Base-by-base conservation (phyloP, 2,329 filamentous ascomycete species). In the Pestalotiopsis sp. region DNA sequence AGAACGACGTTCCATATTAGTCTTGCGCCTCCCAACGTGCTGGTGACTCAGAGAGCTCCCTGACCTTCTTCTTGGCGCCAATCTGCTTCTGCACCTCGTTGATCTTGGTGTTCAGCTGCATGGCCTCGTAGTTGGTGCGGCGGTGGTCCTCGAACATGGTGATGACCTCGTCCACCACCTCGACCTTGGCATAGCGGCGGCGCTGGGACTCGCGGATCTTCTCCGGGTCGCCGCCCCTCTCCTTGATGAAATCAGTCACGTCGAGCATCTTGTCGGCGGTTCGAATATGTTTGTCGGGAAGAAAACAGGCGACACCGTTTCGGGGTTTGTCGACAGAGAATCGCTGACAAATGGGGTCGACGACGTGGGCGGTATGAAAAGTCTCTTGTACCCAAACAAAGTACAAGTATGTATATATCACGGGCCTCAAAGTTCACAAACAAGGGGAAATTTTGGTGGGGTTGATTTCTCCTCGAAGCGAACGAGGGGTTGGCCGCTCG, bases 41-140 rank as follows among this genome's bases (percentile, higher is more conserved):
- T 14, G 36, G 25, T 23, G 14, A 11, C 23, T 36, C 27, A 14
- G 17, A 31, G 39, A 45, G 45, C 27, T 23, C 36, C 68, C 76
- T 70, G 73, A 90, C 90, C 91, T 97, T 97, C 85, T 97, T 97
- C 86, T 95, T 97, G 76, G 88, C 85, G 20, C 93, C 94, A 78
- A 98, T 97, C 79, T 94, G 90, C 83, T 97, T 97, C 80, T 97
- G 93, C 38, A 94, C 88, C 23, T 88, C 90, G 83, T 98, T 98
- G 82, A 97, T 95, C 83, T 93, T 90, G 75, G 90, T 90, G 73
- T 92, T 92, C 74, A 96, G 88, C 80, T 97, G 93, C 23, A 91
- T 93, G 7, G 91, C 92, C 67, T 88, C 89, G 78, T 95, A 96
- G 70, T 93, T 88, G 66, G 92, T 93, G 83, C 87, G 90, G 76